Percentiles rank a stretch among this genome's conserved stretches.
These are phyloP conservation scores for Coemansia sp. DNA, from an alignment of 192 early-diverging fungal species.

Conservation along the genomic window DNA sequence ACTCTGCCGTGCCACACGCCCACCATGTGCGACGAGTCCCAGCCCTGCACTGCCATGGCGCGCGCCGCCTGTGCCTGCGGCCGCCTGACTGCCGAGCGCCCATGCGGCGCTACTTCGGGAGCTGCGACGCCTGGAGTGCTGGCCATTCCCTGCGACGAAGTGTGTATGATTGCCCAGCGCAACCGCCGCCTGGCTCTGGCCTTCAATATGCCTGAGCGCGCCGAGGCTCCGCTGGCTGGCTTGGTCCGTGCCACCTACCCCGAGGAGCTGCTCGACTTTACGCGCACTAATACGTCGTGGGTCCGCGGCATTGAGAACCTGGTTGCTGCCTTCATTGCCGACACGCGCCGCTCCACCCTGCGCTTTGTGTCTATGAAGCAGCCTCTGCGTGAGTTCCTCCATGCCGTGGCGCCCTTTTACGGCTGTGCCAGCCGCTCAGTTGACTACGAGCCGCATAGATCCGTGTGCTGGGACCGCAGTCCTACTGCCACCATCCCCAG, in stretches of 20 bases:
- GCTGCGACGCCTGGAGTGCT: constrained; percentile 40
- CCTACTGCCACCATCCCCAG: constrained; percentile 37
- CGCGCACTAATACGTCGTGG: constrained; percentile 64
- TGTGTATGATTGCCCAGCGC: constrained; percentile 78
- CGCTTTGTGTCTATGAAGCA: constrained; percentile 74
- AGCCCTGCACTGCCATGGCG: constrained; percentile 61
- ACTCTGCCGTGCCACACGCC: constrained; percentile 75
- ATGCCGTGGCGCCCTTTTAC: constrained; percentile 77
- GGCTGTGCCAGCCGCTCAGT: constrained; percentile 72
- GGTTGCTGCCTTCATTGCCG: constrained; percentile 70
- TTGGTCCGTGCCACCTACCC: constrained; percentile 58
- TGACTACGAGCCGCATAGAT: constrained; percentile 78
- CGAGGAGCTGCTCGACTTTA: constrained; percentile 73
- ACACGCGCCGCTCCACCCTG: constrained; percentile 58
- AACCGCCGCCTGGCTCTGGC: constrained; percentile 83
- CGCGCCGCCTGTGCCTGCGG: constrained; percentile 78
- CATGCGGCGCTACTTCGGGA: constrained; percentile 68
- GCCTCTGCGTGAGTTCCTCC: constrained; percentile 69
- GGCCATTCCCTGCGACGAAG: constrained; percentile 77
- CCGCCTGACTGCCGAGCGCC: constrained; percentile 59
- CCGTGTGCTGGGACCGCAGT: constrained; percentile 61
- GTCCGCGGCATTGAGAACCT: constrained; percentile 70
- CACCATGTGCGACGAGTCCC: constrained; percentile 74
- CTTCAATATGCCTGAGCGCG: constrained; percentile 65
- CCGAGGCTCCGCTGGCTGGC: constrained; percentile 39